Percentiles rank a stretch among this genome's conserved stretches.
These are phyloP conservation scores for Trifolium subterraneum DNA, from an alignment of 306 rosid genomes.

Conservation along the genomic window DNA sequence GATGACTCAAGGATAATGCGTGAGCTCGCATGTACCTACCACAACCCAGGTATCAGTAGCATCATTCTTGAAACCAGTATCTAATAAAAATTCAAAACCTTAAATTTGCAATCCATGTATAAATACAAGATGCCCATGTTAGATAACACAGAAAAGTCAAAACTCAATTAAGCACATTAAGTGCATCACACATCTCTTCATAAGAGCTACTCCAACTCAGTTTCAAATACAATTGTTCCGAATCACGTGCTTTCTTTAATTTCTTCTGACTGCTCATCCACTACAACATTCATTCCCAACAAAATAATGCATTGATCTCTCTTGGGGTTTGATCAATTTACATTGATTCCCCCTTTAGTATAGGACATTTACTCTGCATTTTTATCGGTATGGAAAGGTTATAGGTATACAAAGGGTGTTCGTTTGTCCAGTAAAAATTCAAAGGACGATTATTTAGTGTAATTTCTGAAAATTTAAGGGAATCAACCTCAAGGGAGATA, in stretches of 20 bases:
- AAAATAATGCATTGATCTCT: constrained; percentile 24
- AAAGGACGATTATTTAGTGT: background rate
- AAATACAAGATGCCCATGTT: constrained; percentile 23
- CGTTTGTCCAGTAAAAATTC: background rate
- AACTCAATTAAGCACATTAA: constrained; percentile 18
- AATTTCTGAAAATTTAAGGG: background rate
- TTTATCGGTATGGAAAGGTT: constrained; percentile 17
- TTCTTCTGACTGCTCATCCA: constrained; percentile 11
- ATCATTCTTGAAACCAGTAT: constrained; percentile 31
- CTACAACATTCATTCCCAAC: background rate
- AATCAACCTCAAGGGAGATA: constrained; percentile 15
- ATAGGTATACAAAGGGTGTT: background rate
- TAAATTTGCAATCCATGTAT: constrained; percentile 28
- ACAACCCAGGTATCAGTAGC: constrained; percentile 41
- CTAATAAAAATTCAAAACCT: constrained; percentile 30
- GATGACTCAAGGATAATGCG: constrained; percentile 94
- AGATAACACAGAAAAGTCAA: constrained; percentile 32
- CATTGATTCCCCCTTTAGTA: background rate
- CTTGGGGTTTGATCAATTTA: constrained; percentile 2
- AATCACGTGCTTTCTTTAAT: constrained; percentile 15
- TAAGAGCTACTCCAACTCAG: constrained; percentile 16
- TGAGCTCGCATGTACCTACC: constrained; percentile 96
- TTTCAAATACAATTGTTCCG: constrained; percentile 1
- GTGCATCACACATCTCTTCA: constrained; percentile 11
- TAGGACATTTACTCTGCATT: constrained; percentile 18